Conservation (phyloP, 306 rosid genomes). For the Heteromeles arbutifolia region DNA sequence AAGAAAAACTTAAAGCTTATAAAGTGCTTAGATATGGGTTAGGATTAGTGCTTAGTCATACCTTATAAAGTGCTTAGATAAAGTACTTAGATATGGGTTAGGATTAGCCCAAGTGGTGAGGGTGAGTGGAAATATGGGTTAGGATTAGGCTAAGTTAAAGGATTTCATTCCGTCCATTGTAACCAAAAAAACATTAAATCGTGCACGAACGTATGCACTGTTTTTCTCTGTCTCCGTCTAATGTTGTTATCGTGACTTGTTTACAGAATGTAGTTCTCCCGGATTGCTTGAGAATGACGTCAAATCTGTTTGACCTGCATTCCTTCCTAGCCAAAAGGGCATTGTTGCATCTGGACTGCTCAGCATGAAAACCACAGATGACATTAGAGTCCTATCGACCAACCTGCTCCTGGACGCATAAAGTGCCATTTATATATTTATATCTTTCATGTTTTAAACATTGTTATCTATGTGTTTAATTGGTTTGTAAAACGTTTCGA, state of each 20-base stretch:
- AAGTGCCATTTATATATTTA: neutral
- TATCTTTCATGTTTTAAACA: no score
- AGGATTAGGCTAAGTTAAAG: no score
- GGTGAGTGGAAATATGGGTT: no score
- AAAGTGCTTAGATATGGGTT: no score
- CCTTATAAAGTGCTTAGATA: no score
- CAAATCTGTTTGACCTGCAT: slow-evolving; percentile 27
- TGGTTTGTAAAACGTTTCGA: no score
- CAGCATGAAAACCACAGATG: slow-evolving; percentile 48
- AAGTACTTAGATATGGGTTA: no score
- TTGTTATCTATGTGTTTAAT: no score
- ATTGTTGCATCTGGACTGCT: slow-evolving; percentile 52
- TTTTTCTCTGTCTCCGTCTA: slow-evolving; percentile 18
- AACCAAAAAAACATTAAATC: neutral
- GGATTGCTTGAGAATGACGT: slow-evolving; percentile 50
- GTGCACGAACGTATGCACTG: neutral
- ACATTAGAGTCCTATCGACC: slow-evolving; percentile 40
- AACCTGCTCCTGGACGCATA: slow-evolving; percentile 37
- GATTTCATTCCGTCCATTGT: no score
- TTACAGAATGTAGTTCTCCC: slow-evolving; percentile 55
- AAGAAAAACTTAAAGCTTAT: no score
- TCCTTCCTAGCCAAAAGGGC: slow-evolving; percentile 49
- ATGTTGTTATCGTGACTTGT: slow-evolving; percentile 67
- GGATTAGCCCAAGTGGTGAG: no score
- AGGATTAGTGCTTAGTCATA: no score